Evolutionary conservation across 1,284 basidiomycete genomes (phyloP), one percentile per base, ranked within the genome.

Genomic region (Rhodotorula sp.): DNA sequence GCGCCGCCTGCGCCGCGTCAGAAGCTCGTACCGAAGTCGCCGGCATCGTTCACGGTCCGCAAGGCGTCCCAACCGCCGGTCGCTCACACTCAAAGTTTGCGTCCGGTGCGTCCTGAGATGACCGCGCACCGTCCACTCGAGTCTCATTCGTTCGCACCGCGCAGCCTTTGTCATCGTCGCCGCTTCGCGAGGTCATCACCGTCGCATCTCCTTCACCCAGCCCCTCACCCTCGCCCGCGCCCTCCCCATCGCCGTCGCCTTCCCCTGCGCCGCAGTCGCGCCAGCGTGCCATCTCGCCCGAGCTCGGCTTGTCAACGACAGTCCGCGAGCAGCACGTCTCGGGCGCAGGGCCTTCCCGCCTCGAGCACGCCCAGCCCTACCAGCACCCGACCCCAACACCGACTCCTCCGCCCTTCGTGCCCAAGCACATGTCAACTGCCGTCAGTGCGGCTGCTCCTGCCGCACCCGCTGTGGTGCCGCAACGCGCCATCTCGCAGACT

Each of bases 301-400:
- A 46, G 46, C 58, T 21, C 25, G 44, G 25, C 19, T 8, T 12
- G 17, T 9, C 17, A 2, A 27, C 17, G n/a, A 27, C 45, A 19
- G 13, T 7, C 7, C 25, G 9, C 23, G 42, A 42, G 55, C 34
- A 7, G 25, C 27, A 56, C 3, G 34, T 34, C 34, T 34, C 34
- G 34, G 34, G 2, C 34, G 34, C 34, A 34, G 34, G 34, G 34
- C 34, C 34, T 34, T 34, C 34, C 34, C 34, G 34, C 34, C 34
- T 34, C 34, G 34, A 34, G 34, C 34, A 34, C 34, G 34, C 34
- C 34, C 52, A 21, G 13, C 23, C 34, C 25, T 58, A 21, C n/a
- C 66, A 67, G 41, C 60, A 44, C 14, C 59, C 66, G 0, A 63
- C 61, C 2, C 66, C 66, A 7, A 67, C 66, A 7, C 66, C 66